Base-by-base conservation (phyloP, 2,329 filamentous ascomycete species). In the Xylaria sp. region DNA sequence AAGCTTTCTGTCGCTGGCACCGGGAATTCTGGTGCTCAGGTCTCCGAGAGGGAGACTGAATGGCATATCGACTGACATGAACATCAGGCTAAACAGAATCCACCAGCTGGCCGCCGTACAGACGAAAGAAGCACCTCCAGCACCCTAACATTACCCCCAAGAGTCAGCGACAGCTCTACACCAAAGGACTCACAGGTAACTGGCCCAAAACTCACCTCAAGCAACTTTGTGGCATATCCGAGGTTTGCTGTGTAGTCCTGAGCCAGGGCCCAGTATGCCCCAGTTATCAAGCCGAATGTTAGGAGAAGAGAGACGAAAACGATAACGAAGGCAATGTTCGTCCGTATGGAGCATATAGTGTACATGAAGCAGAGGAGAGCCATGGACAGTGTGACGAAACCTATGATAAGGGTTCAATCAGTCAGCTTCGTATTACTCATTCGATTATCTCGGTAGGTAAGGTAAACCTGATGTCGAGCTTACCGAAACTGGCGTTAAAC, bases 321-420 rank as follows among this genome's bases (percentile, higher is more conserved):
- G 64, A 89, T 72, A 73, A 92, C 86, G 79, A 93, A 92, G 78
- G 89, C 85, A 10, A 92, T 66, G 78, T 94, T 94, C 36, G 91
- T 94, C 57, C 92, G 88, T 20, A 93, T 81, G 0, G 91, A 86
- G 80, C 90, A 91, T 77, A 94, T 82, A 59, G 93, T 80, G 82
- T 88, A 93, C 73, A 93, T 77, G 70, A 92, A 79, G 78, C 86
- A 89, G 33, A 93, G 80, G n/a, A 92, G 70, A 2, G 82, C 88
- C 90, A 92, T 92, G 71, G 86, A 86, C 72, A 78, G 75, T 71
- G 63, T 66, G 1, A 68, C 56, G 55, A 70, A 64, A 7, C 59
- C 59, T 68, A 36, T 2, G 20, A 62, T 54, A n/a, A 25, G 18
- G 54, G 51, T 25, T 1, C 57, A 18, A 25, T 31, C 36, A 54